These are phyloP conservation scores for Cadophora sp. DNA, from an alignment of 2,329 filamentous ascomycete genomes.

Conservation along the genomic window DNA sequence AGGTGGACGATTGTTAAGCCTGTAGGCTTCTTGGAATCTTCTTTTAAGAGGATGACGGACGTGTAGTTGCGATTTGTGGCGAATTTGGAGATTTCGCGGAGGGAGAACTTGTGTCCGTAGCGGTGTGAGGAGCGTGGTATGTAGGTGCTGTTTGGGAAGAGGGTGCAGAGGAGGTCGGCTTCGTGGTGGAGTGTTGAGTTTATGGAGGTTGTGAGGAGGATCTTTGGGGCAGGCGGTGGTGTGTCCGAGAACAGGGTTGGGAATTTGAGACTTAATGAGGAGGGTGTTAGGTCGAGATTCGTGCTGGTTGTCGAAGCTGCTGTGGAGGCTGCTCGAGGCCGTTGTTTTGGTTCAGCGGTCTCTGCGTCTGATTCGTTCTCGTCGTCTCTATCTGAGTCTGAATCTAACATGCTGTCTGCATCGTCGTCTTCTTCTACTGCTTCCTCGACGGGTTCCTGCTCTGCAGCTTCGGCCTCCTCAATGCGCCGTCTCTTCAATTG, in stretches of 20 bases:
- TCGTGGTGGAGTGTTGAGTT: conserved; percentile 88
- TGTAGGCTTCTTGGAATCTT: conserved; percentile 85
- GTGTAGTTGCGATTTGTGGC: conserved; percentile 85
- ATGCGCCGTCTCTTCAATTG: conserved; percentile 63
- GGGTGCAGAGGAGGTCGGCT: conserved; percentile 75
- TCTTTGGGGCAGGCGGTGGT: conserved; percentile 73
- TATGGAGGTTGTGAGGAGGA: conserved; percentile 89
- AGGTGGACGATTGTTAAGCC: conserved; percentile 86
- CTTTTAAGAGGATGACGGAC: conserved; percentile 82
- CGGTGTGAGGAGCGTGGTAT: conserved; percentile 85
- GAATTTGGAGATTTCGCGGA: conserved; percentile 88
- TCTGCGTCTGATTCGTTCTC: conserved; percentile 51
- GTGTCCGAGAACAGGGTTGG: conserved; percentile 66
- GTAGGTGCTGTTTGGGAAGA: conserved; percentile 85
- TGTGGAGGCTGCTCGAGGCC: conserved; percentile 48
- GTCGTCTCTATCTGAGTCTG: conserved; percentile 55
- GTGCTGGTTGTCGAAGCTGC: conserved; percentile 64
- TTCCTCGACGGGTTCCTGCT: conserved; percentile 50
- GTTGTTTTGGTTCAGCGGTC: conserved; percentile 47
- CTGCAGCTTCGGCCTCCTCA: conserved; percentile 54
- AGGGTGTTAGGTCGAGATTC: conserved; percentile 67
- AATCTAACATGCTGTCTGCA: conserved; percentile 79
- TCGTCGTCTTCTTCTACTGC: conserved; percentile 59
- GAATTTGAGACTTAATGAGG: conserved; percentile 66
- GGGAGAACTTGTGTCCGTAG: conserved; percentile 88